Conservation (phyloP, 306 rosid species). For the Vigna hirtella region DNA sequence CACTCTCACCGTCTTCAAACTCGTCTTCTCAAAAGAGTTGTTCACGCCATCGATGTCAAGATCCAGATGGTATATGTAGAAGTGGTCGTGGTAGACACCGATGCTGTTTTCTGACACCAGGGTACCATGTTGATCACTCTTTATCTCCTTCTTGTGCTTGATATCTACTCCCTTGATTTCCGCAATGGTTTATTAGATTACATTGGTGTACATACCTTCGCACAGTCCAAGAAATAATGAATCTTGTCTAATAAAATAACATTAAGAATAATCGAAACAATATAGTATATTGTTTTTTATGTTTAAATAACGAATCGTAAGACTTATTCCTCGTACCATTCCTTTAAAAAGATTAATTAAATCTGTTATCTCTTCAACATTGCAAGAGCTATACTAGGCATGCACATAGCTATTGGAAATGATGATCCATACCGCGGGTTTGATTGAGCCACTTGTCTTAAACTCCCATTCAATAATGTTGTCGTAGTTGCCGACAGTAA, state of each 20-base stretch:
- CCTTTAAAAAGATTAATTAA: too few relatives aligned
- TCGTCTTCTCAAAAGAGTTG: conserved; percentile 64
- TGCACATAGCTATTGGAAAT: too few relatives aligned
- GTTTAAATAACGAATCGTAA: too few relatives aligned
- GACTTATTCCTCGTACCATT: too few relatives aligned
- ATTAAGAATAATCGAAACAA: too few relatives aligned
- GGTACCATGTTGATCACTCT: conserved; percentile 56
- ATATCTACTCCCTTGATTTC: conserved; percentile 49
- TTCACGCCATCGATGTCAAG: conserved; percentile 63
- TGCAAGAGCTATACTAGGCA: too few relatives aligned
- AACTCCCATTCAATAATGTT: conserved; percentile 56
- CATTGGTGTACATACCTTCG: too few relatives aligned
- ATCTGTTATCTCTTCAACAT: too few relatives aligned
- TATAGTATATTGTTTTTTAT: too few relatives aligned
- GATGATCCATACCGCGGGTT: conserved; percentile 32
- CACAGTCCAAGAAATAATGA: too few relatives aligned
- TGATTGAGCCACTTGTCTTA: conserved; percentile 53
- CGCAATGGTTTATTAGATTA: not conserved
- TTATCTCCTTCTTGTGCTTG: conserved; percentile 52
- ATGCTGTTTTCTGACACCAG: conserved; percentile 59
- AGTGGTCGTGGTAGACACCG: conserved; percentile 72
- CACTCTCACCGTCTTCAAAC: conserved; percentile 48
- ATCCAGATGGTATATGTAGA: conserved; percentile 60
- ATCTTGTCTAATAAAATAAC: too few relatives aligned
- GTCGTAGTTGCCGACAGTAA: conserved; percentile 52